Evolutionary conservation across 345 rosid species (phyloP).

Genomic region (Brassica napus): Da-Ae NC_063438.1:23517501-23518000

Average conservation of each 20-base stretch:
- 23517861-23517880: slow-evolving; percentile 19
- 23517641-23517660: no score
- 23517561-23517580: no score
- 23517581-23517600: no score
- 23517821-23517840: neutral
- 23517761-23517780: neutral
- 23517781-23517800: neutral
- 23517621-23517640: no score
- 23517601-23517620: no score
- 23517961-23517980: neutral
- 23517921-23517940: neutral
- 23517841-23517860: slow-evolving; percentile 11
- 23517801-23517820: neutral
- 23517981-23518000: slow-evolving; percentile 7
- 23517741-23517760: neutral
- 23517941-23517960: neutral
- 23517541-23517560: no score
- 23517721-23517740: neutral
- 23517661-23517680: no score
- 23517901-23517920: neutral
- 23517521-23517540: no score
- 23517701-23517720: neutral
- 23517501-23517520: no score
- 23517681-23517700: neutral
- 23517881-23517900: slow-evolving; percentile 15